Evolutionary conservation across 2,329 filamentous ascomycete genomes (phyloP).

Genomic region (Sporothrix protearum): DNA sequence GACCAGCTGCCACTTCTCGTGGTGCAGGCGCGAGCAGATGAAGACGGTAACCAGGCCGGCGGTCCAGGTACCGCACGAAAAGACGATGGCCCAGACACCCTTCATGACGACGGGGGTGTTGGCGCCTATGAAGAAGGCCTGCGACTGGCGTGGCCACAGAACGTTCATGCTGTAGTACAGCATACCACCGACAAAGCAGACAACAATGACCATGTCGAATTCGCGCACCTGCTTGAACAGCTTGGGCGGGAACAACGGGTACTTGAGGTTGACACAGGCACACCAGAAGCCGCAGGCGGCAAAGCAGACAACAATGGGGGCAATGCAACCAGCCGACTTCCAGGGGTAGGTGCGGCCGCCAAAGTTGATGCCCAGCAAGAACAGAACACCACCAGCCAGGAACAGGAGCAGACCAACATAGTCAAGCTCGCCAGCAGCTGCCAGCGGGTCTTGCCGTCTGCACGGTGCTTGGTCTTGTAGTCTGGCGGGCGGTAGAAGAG

Average conservation of each 20-base stretch:
- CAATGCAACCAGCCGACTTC: conserved; percentile 32
- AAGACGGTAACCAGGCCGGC: conserved; percentile 34
- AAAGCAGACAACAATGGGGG: conserved; percentile 34
- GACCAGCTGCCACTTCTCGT: conserved; percentile 40
- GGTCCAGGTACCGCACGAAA: conserved; percentile 34
- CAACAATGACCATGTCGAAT: conserved; percentile 33
- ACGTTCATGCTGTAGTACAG: conserved; percentile 36
- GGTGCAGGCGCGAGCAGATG: conserved; percentile 34
- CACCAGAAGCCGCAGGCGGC: conserved; percentile 35
- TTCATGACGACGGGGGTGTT: conserved; percentile 28
- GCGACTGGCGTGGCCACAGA: conserved; percentile 36
- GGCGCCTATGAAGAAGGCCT: conserved; percentile 42
- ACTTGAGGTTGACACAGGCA: conserved; percentile 31
- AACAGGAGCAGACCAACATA: conserved; percentile 34
- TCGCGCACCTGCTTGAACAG: conserved; percentile 31
- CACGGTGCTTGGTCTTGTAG: conserved; percentile 37
- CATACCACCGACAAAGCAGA: conserved; percentile 36
- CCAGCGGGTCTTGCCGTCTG: conserved; percentile 31
- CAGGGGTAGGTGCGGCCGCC: conserved; percentile 35
- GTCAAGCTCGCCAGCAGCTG: conserved; percentile 39
- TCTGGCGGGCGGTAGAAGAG: conserved; percentile 38
- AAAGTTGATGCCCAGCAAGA: conserved; percentile 35
- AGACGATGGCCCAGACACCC: conserved; percentile 34
- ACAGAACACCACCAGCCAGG: conserved; percentile 31
- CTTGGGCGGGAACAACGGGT: conserved; percentile 35